Percentiles rank a stretch among this genome's conserved stretches.
Conservation (phyloP, 164 flowering plant genomes). For the Stephania cephalantha region DNA sequence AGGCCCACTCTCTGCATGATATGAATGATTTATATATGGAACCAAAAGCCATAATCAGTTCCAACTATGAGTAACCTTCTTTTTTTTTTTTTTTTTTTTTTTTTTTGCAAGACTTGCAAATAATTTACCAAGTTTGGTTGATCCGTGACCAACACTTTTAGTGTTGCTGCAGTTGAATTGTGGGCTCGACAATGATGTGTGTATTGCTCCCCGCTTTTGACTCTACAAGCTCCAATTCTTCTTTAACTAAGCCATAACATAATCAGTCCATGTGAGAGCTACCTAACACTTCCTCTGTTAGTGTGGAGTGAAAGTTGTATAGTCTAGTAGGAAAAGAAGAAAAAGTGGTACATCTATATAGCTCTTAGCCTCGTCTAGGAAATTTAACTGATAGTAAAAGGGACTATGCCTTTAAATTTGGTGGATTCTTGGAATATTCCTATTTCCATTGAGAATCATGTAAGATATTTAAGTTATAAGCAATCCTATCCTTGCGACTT, state of each 20-base stretch:
- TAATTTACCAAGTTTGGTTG: not conserved
- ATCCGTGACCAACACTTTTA: not conserved
- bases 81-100: not conserved
- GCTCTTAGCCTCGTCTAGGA: too few relatives aligned
- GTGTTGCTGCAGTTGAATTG: not conserved
- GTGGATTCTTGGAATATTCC: too few relatives aligned
- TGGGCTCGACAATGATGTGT: not conserved
- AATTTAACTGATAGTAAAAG: too few relatives aligned
- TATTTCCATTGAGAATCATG: too few relatives aligned
- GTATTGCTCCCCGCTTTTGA: not conserved
- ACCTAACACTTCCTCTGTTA: not conserved
- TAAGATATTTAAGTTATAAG: too few relatives aligned
- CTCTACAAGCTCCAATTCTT: not conserved
- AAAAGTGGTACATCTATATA: too few relatives aligned
- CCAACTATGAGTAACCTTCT: not conserved
- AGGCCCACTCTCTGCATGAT: not conserved
- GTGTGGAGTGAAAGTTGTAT: not conserved
- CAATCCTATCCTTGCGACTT: too few relatives aligned
- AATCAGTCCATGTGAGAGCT: not conserved
- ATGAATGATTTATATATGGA: not conserved
- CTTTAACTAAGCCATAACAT: not conserved
- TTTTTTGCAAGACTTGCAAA: not conserved
- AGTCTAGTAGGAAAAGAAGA: not conserved
- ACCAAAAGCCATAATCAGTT: not conserved
- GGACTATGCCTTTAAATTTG: too few relatives aligned